Base-by-base conservation (phyloP, 176 grass and related monocot genomes). In the Lolium perenne region DNA sequence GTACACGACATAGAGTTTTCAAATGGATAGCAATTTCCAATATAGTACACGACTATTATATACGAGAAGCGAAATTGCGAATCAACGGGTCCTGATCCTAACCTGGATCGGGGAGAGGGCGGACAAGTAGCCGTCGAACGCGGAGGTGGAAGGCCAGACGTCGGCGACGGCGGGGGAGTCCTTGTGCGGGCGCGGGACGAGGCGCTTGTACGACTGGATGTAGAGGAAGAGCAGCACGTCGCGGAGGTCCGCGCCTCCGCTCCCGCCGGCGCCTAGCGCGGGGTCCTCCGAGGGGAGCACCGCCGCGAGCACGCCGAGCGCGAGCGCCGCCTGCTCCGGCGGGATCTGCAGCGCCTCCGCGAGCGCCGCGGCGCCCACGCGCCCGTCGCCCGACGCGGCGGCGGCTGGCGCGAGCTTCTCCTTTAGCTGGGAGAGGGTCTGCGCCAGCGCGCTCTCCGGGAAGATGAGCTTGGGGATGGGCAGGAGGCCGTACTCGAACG, bases 101-200 rank as follows among this genome's bases (percentile, higher is more conserved):
- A 99, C 97, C 97, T 99, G 97, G 82, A 99, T 90, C 70, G 97
- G 94, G 54, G 97, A 99, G 71, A 99, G 97, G 10, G 92, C 90
- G 29, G 94, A 96, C 3, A 99, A 82, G 91, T 94, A 99, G 6
- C 97, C 90, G 41, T 99, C 97, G 86, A 99, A 99, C 17, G 94
- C 97, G 16, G 97, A 99, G 49, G 97, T 94, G 75, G 92, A 92
- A 8, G 97, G 94, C 97, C 97, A 99, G 22, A 99, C 97, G 65
- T 99, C 97, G 23, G 92, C 71, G 35, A 92, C 94, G 14, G 89
- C 90, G 4, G 89, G 77, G 7, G 97, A 99, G 89, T 99, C 97
- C 94, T 99, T 99, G 87, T 92, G 94, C 48, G 89, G 86, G 62
- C 94, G 92, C 55, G 92, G 88, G 26, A 99, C 90, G 71, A 96